These are phyloP conservation scores for Pyrus hybrid DNA, from an alignment of 331 rosid species.

Conservation along the genomic window DNA sequence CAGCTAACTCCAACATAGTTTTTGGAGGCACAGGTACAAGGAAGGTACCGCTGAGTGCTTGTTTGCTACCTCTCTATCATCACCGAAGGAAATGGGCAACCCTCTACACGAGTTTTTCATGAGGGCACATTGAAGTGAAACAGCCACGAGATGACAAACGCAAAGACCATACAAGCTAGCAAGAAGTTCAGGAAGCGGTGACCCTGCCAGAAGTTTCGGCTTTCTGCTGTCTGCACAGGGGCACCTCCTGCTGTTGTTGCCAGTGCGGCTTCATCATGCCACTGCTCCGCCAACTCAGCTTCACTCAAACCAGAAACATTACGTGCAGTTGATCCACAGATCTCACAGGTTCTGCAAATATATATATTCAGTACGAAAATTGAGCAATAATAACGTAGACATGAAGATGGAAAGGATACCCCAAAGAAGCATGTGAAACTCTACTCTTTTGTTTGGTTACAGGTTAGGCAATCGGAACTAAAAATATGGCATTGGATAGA, in stretches of 20 bases:
- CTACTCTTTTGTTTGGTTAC: background rate
- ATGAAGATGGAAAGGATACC: background rate
- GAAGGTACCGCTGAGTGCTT: slow-evolving; percentile 15
- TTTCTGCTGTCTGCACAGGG: slow-evolving; percentile 24
- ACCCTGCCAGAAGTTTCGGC: slow-evolving; percentile 47
- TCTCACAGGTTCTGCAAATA: slow-evolving; percentile 45
- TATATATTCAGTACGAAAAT: background rate
- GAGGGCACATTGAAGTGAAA: slow-evolving; percentile 52
- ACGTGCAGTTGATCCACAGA: slow-evolving; percentile 42
- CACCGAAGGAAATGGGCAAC: background rate
- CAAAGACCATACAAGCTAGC: slow-evolving; percentile 42
- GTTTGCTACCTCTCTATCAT: slow-evolving; percentile 25
- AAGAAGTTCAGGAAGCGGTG: slow-evolving; percentile 46
- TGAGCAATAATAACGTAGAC: background rate
- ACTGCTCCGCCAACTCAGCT: slow-evolving; percentile 30
- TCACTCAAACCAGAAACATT: slow-evolving; percentile 35
- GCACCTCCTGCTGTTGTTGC: slow-evolving; percentile 14
- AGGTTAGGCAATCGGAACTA: background rate
- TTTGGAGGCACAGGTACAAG: slow-evolving; percentile 24
- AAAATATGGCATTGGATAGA: background rate
- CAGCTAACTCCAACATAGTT: slow-evolving; percentile 13
- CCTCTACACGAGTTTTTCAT: slow-evolving; percentile 14
- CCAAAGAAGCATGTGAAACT: background rate
- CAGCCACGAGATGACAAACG: slow-evolving; percentile 43
- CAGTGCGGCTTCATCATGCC: slow-evolving; percentile 29